Evolutionary conservation across 2,329 filamentous ascomycete species (phyloP), one percentile per base, ranked within the genome.

Genomic region (Monosporascus sp.): DNA sequence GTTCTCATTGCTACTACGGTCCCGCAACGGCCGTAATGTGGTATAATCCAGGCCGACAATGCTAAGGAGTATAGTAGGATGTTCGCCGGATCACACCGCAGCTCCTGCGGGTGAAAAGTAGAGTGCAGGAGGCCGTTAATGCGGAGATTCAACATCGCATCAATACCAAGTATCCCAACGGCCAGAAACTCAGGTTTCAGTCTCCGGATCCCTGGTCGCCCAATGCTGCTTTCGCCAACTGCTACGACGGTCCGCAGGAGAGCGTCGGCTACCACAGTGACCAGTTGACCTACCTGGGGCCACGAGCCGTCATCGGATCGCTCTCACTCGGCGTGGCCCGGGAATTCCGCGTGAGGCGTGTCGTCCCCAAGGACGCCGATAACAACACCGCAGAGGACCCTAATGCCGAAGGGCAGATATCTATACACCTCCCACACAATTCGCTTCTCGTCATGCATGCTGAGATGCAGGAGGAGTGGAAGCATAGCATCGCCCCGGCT

Each of bases 391-490:
- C 65, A 66, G 69, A 73, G 3, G 73, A 78, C 14, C 75, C 81
- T 2, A 87, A 94, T 59, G 78, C 81, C 0, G 84, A 89, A 64
- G 93, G 92, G 4, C 92, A 96, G 67, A 93, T 97, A 54, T 85
- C 91, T 1, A 94, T 97, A 44, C 91, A 97, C 62, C 83, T 97
- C 0, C 93, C 93, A 0, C 94, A 97, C 70, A 97, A 97, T 69
- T 95, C 90, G 0, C 80, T 97, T 0, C 79, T 99, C 0, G 79
- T 97, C 9, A 97, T 99, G 94, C 92, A 97, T 65, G 92, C 93
- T 1, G 91, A 96, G 67, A 97, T 96, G 90, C 93, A 97, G 66
- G 93, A 97, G 66, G 87, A 89, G 66, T 97, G 91, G 91, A 97
- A 97, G 69, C 94, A 99, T 69, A 82, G 83, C 60, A 88, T 99